Conservation (phyloP, 108 stramenopile species). For the Pelagomonas calceolata region DNA sequence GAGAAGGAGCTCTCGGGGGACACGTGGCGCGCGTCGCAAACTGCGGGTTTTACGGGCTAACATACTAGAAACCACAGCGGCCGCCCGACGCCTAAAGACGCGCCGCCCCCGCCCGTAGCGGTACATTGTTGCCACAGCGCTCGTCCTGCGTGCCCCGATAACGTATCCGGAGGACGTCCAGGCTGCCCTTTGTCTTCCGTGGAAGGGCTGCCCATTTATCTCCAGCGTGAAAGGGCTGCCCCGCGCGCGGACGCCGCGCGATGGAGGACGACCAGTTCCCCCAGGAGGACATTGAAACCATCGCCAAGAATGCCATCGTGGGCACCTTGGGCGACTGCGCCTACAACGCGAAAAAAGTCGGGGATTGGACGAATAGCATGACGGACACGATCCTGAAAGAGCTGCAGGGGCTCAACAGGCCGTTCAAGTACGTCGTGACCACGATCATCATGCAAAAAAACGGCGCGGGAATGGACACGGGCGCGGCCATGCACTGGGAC, state of each 20-base stretch:
- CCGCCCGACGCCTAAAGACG: too few species aligned
- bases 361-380: constrained; percentile 56
- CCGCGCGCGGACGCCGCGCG: background rate
- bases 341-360: constrained; percentile 51
- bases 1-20: too few species aligned
- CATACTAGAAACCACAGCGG: too few species aligned
- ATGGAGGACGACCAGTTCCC: constrained; percentile 39
- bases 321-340: constrained; percentile 22
- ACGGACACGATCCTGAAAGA: constrained; percentile 57
- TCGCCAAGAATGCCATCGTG: constrained; percentile 53
- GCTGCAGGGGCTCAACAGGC: constrained; percentile 58
- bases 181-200: too few species aligned
- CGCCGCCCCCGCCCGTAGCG: too few species aligned
- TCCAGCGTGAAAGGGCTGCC: too few species aligned
- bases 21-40: too few species aligned
- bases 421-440: constrained; percentile 63
- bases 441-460: constrained; percentile 70
- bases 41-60: too few species aligned
- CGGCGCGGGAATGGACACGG: constrained; percentile 58
- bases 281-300: constrained; percentile 52
- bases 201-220: too few species aligned
- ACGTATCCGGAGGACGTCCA: too few species aligned
- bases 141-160: too few species aligned
- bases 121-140: too few species aligned
- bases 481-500: constrained; percentile 62